These are phyloP conservation scores for Corylus americana DNA, from an alignment of 306 rosid species.

Conservation along the genomic window DNA sequence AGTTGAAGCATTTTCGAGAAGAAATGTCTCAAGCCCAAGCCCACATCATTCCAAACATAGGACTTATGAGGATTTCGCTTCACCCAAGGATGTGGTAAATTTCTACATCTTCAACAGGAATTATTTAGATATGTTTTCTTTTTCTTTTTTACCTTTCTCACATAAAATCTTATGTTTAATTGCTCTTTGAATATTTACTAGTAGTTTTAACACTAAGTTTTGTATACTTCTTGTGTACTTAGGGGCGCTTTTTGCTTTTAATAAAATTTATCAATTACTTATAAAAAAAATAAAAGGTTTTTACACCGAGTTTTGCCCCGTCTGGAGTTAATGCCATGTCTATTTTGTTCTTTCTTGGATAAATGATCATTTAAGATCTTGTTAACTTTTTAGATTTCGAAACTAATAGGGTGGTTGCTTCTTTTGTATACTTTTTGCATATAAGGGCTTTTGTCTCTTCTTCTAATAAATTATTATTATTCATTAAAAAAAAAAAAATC, in stretches of 20 bases:
- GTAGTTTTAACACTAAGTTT: background rate
- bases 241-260: no score
- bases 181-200: background rate
- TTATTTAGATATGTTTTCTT: constrained; percentile 11
- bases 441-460: no score
- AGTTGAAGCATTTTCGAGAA: constrained; percentile 75
- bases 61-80: constrained; percentile 56
- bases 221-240: background rate
- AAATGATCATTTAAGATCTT: background rate
- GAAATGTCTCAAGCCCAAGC: constrained; percentile 58
- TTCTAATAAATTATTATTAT: no score
- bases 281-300: no score
- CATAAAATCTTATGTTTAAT: background rate
- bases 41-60: constrained; percentile 71
- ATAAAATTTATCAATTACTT: no score
- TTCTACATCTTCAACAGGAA: constrained; percentile 17
- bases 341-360: background rate
- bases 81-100: constrained; percentile 69
- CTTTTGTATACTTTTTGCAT: no score
- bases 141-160: background rate
- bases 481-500: background rate
- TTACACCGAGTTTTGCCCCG: background rate
- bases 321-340: background rate
- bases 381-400: no score
- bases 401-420: no score